Base-by-base conservation (phyloP, 495 filamentous ascomycete species). In the Aspergillus biplanus region DNA sequence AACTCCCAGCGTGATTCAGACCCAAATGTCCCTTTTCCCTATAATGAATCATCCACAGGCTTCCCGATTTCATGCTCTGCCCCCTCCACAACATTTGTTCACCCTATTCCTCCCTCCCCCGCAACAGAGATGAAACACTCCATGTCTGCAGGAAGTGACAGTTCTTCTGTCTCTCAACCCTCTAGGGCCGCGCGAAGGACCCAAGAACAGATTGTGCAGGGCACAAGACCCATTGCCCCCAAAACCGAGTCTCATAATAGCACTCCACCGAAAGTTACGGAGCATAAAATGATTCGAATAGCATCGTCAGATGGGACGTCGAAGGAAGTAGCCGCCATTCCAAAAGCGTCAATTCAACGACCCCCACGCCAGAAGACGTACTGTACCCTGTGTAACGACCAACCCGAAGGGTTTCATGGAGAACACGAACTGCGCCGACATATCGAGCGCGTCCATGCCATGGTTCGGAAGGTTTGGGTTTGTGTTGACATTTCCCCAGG, bases 341-440 rank as follows among this genome's bases (percentile, higher is more conserved):
- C 85, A 60, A 91, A 92, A 75, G 73, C 84, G 55, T 85, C 89
- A 5, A 91, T 96, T 61, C 81, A 89, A 55, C 89, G 92, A 33
- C 92, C 91, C 32, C 84, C 84, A 53, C 91, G 91, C 46, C 86
- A 85, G 11, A 93, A 94, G 67, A 88, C 93, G 49, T 82, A 82
- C 60, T 98, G 94, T 69, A 72, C 73, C 9, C 75, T 86, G 44
- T 98, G 94, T 73, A 86, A 86, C 50, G 87, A 90, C 49, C 84
- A 92, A 55, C 91, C 89, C 0, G 87, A 92, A 2, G 94, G 94
- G 16, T 99, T 97, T 74, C 89, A 95, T 18, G 95, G 95, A 42
- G 92, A 96, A 32, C 95, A 97, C 70, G 95, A 99, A 70, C 87
- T 98, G 35, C 88, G 90, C 12, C 88, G 94, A 33, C 95, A 99